These are phyloP conservation scores for Cyclocybe cylindracea DNA, from an alignment of 768 basidiomycete genomes.

Conservation along the genomic window DNA sequence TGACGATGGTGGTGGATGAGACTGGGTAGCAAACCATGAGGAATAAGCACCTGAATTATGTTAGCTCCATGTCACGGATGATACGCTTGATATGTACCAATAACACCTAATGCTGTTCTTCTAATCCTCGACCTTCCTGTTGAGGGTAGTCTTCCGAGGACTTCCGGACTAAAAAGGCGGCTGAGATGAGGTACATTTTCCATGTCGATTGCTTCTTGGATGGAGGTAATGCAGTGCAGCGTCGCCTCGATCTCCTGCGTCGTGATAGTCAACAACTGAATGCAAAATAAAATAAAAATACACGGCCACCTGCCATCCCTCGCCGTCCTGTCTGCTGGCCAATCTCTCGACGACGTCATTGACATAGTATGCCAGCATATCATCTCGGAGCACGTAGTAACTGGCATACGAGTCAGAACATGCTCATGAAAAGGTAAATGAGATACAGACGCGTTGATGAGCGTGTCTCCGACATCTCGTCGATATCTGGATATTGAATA, in stretches of 20 bases:
- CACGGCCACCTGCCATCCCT: slow-evolving; percentile 72
- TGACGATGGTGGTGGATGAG: slow-evolving; percentile 16
- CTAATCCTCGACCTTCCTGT: slow-evolving; percentile 66
- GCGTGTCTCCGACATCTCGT: slow-evolving; percentile 82
- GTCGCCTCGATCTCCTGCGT: slow-evolving; percentile 82
- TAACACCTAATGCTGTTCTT: slow-evolving; percentile 70
- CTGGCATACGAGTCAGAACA: slow-evolving; percentile 32
- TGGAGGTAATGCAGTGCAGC: slow-evolving; percentile 80
- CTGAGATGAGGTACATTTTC: slow-evolving; percentile 53
- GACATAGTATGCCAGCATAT: slow-evolving; percentile 76
- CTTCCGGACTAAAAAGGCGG: slow-evolving; percentile 69
- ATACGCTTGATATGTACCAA: slow-evolving; percentile 49
- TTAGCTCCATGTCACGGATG: background rate
- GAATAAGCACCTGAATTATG: slow-evolving; percentile 62
- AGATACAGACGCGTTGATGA: slow-evolving; percentile 78
- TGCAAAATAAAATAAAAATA: background rate
- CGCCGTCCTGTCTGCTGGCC: slow-evolving; percentile 37
- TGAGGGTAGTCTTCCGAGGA: slow-evolving; percentile 70
- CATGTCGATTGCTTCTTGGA: slow-evolving; percentile 81
- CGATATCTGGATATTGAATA: slow-evolving; percentile 58
- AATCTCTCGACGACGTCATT: slow-evolving; percentile 61
- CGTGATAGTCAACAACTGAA: background rate
- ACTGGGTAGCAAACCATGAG: slow-evolving; percentile 72
- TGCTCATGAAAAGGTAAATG: background rate
- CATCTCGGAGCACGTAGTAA: slow-evolving; percentile 84